Percentiles rank a stretch among this genome's conserved stretches.
These are phyloP conservation scores for Apiospora rasikravindrae DNA, from an alignment of 2,329 filamentous ascomycete genomes.

Conservation along the genomic window DNA sequence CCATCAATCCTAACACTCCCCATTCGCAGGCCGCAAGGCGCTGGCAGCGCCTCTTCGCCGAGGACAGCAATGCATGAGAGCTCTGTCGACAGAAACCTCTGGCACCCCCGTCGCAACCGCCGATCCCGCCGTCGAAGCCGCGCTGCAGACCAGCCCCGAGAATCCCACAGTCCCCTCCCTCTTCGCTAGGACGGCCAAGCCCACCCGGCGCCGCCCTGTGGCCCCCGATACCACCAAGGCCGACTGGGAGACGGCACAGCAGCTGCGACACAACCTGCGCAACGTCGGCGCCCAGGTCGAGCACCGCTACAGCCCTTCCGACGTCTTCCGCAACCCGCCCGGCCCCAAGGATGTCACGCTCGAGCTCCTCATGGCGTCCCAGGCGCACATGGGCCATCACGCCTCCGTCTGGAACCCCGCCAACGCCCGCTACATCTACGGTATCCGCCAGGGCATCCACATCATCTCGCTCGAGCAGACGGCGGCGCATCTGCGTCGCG, in stretches of 20 bases:
- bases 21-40: conserved; percentile 55
- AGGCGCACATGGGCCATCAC: conserved; percentile 88
- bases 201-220: conserved; percentile 26
- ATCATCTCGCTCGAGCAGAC: conserved; percentile 92
- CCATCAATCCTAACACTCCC: conserved; percentile 29
- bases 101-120: conserved; percentile 31
- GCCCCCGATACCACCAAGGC: conserved; percentile 40
- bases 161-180: conserved; percentile 31
- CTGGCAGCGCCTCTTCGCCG: conserved; percentile 49
- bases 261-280: conserved; percentile 52
- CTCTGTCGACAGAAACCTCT: conserved; percentile 43
- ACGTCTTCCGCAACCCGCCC: conserved; percentile 75
- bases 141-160: conserved; percentile 28
- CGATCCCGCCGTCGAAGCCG: conserved; percentile 29
- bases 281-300: conserved; percentile 55
- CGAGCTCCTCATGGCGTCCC: conserved; percentile 86
- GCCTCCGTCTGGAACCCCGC: conserved; percentile 93
- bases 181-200: conserved; percentile 31
- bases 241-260: conserved; percentile 42
- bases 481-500: conserved; percentile 86
- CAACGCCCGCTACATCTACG: conserved; percentile 93
- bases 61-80: conserved; percentile 43
- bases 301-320: conserved; percentile 67
- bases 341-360: conserved; percentile 81
- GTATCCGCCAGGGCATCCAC: conserved; percentile 85